Conservation (phyloP, 2,329 filamentous ascomycete species). For the Colletotrichum paranaense region DNA sequence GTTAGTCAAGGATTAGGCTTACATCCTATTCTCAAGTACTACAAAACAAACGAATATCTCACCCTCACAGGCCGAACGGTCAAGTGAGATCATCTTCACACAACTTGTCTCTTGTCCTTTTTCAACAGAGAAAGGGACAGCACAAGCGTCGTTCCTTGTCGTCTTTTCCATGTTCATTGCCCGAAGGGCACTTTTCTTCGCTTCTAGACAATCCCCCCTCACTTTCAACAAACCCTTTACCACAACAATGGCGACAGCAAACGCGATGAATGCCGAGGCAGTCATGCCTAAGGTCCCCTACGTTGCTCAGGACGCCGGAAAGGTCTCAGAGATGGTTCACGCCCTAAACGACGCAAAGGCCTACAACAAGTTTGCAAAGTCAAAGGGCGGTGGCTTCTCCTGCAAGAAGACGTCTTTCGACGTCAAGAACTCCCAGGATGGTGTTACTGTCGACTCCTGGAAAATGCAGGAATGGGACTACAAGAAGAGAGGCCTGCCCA, state of each 20-base stretch:
- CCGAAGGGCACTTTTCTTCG: slow-evolving; percentile 15
- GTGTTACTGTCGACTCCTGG: slow-evolving; percentile 87
- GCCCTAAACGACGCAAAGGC: slow-evolving; percentile 68
- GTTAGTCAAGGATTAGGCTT: neutral
- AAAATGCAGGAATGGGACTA: slow-evolving; percentile 96
- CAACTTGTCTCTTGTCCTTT: neutral
- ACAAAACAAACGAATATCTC: slow-evolving; percentile 5
- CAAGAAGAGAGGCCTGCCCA: slow-evolving; percentile 86
- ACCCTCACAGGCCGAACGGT: neutral
- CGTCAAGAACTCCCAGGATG: slow-evolving; percentile 70
- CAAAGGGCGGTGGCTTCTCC: slow-evolving; percentile 69
- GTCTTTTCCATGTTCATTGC: slow-evolving; percentile 16
- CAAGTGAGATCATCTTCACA: slow-evolving; percentile 11
- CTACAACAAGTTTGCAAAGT: slow-evolving; percentile 54
- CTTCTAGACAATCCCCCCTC: slow-evolving; percentile 18
- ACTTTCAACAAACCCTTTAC: neutral
- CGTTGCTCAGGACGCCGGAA: slow-evolving; percentile 74
- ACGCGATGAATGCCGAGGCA: slow-evolving; percentile 26
- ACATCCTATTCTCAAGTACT: neutral
- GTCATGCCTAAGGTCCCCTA: slow-evolving; percentile 66
- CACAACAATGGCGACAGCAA: slow-evolving; percentile 23
- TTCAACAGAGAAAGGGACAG: neutral
- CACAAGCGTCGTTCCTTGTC: neutral
- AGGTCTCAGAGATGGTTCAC: slow-evolving; percentile 74
- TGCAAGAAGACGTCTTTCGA: slow-evolving; percentile 85